Conservation (phyloP, 2,329 filamentous ascomycete genomes). For the Daldinia sp. region DNA sequence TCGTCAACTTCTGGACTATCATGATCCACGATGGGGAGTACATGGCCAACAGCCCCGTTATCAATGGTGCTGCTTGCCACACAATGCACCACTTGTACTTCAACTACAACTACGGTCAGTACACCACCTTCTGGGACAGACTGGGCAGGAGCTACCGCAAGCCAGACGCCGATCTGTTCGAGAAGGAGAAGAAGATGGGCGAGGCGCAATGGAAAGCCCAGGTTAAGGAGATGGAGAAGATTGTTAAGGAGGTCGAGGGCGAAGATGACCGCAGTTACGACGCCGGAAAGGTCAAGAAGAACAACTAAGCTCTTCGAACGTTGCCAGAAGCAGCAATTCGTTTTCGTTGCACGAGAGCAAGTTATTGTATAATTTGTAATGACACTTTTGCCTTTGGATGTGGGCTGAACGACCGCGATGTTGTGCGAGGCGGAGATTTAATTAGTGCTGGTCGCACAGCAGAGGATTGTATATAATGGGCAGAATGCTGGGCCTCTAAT, state of each 20-base stretch:
- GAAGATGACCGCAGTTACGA: constrained; percentile 61
- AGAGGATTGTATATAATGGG: constrained; percentile 20
- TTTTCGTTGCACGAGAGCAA: not conserved
- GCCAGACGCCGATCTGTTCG: constrained; percentile 86
- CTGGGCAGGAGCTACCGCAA: constrained; percentile 85
- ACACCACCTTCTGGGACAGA: constrained; percentile 91
- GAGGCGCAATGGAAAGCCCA: constrained; percentile 82
- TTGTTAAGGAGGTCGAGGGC: constrained; percentile 75
- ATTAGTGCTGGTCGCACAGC: constrained; percentile 5
- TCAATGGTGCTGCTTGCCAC: constrained; percentile 96
- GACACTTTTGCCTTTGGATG: not conserved
- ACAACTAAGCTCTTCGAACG: constrained; percentile 42
- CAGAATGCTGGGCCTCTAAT: constrained; percentile 21
- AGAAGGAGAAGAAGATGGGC: constrained; percentile 85
- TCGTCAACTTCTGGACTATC: constrained; percentile 97
- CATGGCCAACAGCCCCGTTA: constrained; percentile 84
- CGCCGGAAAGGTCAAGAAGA: constrained; percentile 56
- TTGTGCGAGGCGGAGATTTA: constrained; percentile 11
- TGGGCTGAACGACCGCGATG: constrained; percentile 4
- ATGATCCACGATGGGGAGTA: constrained; percentile 97
- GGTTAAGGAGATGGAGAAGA: constrained; percentile 75
- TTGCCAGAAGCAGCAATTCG: not conserved
- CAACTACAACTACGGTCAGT: constrained; percentile 95
- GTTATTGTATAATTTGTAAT: not conserved
- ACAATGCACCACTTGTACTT: constrained; percentile 89